phyloP scores from a whole-genome alignment of 306 rosid species.

The Hylodesmum podocarpum region DNA sequence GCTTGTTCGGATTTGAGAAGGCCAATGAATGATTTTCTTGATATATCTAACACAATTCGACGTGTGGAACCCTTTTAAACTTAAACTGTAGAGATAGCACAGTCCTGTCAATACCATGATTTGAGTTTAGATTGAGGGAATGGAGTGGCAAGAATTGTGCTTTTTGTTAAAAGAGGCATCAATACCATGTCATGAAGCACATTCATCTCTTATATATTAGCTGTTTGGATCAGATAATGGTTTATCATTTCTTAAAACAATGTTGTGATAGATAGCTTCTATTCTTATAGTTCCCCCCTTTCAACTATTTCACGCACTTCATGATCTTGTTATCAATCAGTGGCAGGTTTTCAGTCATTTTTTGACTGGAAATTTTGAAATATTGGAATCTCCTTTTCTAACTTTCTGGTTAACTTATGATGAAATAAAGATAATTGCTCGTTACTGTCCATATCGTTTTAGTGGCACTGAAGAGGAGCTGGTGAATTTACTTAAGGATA shows the following conservation, averaged over 20 bases:
- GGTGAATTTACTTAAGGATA: constrained; percentile 81
- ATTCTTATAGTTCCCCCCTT: constrained; percentile 10
- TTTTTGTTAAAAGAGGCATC: constrained; percentile 1
- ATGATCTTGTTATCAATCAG: constrained; percentile 20
- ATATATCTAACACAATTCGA: too few relatives aligned
- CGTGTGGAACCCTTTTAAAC: too few relatives aligned
- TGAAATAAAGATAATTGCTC: constrained; percentile 77
- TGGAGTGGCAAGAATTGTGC: too few relatives aligned
- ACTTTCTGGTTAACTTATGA: constrained; percentile 20
- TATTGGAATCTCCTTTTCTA: constrained; percentile 18
- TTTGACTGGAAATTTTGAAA: constrained; percentile 6
- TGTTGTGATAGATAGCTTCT: not conserved
- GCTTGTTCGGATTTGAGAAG: too few relatives aligned
- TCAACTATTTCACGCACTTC: not conserved
- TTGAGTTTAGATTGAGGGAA: too few relatives aligned
- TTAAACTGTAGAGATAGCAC: too few relatives aligned
- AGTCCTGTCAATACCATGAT: too few relatives aligned
- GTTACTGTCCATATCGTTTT: constrained; percentile 74
- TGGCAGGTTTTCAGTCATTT: constrained; percentile 30
- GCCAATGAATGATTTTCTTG: too few relatives aligned
- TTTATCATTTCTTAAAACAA: constrained; percentile 5
- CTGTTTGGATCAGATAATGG: not conserved
- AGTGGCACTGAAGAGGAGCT: constrained; percentile 79
- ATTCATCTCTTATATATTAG: constrained; percentile 5
- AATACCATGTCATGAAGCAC: constrained; percentile 9